Base-by-base conservation (phyloP, 257 asterid species). In the Przewalskia tangutica region DNA sequence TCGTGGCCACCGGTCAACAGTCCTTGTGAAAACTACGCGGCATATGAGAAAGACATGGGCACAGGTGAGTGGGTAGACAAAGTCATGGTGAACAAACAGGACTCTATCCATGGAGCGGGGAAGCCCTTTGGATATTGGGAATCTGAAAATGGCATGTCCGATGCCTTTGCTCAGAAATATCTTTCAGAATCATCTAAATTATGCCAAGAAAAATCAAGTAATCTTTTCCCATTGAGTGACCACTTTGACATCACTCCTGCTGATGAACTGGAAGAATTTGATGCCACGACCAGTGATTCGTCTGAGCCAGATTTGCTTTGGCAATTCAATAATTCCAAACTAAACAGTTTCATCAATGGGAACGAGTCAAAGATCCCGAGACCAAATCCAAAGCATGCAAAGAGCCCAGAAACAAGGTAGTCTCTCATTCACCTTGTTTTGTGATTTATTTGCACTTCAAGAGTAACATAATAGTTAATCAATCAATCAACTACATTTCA, bases 11-110 rank as follows among this genome's bases (percentile, higher is more conserved):
- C 95, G 13, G 83, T 93, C 80, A 85, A 79, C 86, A 86, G 87
- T 84, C 85, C 90, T 8, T 50, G 84, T 81, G 97, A 85, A 84
- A 87, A 83, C 87, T 83, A 83, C 18, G 87, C 76, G 38, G 94
- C 85, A n/a, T 94, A 91, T 54, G 98, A 92, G 40, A 88, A 87
- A 87, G 98, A 93, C 81, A 82, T 85, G 54, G 87, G 90, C 84
- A 82, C 94, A 2, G 97, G 95, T 51, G 99, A 91, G 84, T 95
- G 99, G 99, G 96, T 93, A 76, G 99, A 95, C 91, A 95, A 95
- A 88, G 91, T 90, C 80, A 95, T 95, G 99, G 97, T 95, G 83
- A 94, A 94, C 92, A 93, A 88, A 90, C 95, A 89, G 85, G 97
- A 92, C 60, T 80, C 87, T 3, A 16, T 77, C 20, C 50, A 79